Percentiles rank a stretch among this genome's conserved stretches.
Conservation (phyloP, 31 red algal genomes). For the Asparagopsis taxiformis region DNA sequence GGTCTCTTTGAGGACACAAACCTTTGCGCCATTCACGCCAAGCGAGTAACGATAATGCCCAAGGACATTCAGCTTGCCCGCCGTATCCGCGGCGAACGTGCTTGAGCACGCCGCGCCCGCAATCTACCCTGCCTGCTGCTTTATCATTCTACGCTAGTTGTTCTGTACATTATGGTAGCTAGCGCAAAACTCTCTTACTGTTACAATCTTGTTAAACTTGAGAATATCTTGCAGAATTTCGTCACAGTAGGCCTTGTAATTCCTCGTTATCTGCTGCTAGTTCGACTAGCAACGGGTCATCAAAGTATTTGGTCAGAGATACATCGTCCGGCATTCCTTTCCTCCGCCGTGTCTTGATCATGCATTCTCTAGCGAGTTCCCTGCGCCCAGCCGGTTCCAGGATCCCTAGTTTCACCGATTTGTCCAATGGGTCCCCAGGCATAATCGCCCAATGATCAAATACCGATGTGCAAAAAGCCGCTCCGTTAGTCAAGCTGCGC, state of each 20-base stretch:
- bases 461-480: conserved; percentile 49
- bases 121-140: too few species aligned
- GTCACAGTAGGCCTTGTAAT: too few species aligned
- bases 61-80: conserved; percentile 99
- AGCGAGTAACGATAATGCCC: conserved; percentile 99
- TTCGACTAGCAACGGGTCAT: too few species aligned
- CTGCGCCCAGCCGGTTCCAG: conserved; percentile 60
- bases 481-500: conserved; percentile 71
- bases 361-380: conserved; percentile 83
- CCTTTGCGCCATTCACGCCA: conserved; percentile 98
- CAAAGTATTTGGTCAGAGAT: conserved; percentile 77
- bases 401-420: conserved; percentile 45
- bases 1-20: conserved; percentile 99
- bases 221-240: too few species aligned
- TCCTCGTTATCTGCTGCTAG: too few species aligned
- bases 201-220: too few species aligned
- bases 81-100: conserved; percentile 96
- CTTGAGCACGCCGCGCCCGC: conserved; percentile 60
- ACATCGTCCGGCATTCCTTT: conserved; percentile 88
- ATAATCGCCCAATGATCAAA: conserved; percentile 90
- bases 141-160: too few species aligned
- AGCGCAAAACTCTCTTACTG: too few species aligned
- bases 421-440: conserved; percentile 93
- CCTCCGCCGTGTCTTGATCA: conserved; percentile 90
- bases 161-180: too few species aligned